Base-by-base conservation (phyloP, 23 red algal species). In the Gracilaria domingensis region DNA sequence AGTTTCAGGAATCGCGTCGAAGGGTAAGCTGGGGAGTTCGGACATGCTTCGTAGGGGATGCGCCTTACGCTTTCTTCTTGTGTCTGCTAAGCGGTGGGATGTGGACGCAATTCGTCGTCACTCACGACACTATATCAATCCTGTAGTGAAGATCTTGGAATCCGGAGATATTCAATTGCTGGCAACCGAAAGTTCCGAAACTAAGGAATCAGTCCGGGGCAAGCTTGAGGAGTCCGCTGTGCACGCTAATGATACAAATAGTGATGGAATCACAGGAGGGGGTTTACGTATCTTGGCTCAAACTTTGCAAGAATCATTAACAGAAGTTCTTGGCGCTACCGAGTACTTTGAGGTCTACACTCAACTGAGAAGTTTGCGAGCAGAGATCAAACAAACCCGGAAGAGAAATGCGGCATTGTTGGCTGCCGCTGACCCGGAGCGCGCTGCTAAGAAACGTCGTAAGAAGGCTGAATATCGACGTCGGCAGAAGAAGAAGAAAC, bases 61-160 rank as follows among this genome's bases (percentile, higher is more conserved):
- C 80, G 92, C 92, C 11, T 32, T 94, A 32, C 83, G 92, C 2
- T 94, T 94, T 88, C 82, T 88, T 65, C 58, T 80, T 16, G 92
- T 82, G 8, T 60, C 65, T 16, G 34, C 70, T 21, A 82, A 86
- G 29, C 35, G 57, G 70, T 94, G 92, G 92, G 92, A 83, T 28
- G 0, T 17, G 53, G 72, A 69, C 0, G 35, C 64, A 25, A 55
- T 94, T 69, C 24, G 42, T 6, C n/a, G 72, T 11, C 55, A 88
- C 53, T 24, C 30, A 57, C n/a, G 53, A 83, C 82, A 60, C 32
- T 83, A 81, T 54, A 80, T 94, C 26, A 51, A 56, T 8, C 81
- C 90, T 0, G 64, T 86, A 7, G 81, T 93, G 36, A 93, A 78
- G 47, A 67, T 93, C 16, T 45, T 77, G 39, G 72, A 77, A 37